Conservation (phyloP, 352 stramenopile species). For the Globisporangium recalcitrans region DNA sequence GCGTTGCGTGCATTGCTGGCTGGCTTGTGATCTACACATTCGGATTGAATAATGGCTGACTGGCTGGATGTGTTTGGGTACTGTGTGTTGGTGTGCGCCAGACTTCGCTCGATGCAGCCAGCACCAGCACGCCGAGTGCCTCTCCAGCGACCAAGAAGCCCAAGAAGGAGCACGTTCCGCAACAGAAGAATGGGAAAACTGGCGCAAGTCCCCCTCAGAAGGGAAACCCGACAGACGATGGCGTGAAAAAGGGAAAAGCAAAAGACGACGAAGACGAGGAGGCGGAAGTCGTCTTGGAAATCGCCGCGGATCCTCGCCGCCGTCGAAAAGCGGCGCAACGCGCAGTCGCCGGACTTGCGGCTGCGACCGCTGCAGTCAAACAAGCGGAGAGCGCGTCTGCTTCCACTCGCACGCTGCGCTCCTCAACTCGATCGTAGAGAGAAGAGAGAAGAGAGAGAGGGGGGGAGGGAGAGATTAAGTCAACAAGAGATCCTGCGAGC, state of each 20-base stretch:
- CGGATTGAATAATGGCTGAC: neutral
- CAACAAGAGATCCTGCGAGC: neutral
- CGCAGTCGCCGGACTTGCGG: slow-evolving; percentile 51
- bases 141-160: slow-evolving; percentile 2
- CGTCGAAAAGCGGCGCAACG: slow-evolving; percentile 51
- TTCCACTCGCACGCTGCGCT: slow-evolving; percentile 34
- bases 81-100: neutral
- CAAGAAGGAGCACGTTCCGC: neutral
- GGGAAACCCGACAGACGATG: slow-evolving; percentile 2
- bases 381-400: slow-evolving; percentile 18
- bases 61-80: too few relatives aligned
- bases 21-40: too few relatives aligned
- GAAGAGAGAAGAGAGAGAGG: too few relatives aligned
- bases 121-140: neutral
- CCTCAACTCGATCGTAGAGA: slow-evolving; percentile 5
- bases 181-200: slow-evolving; percentile 2
- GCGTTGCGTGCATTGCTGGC: neutral
- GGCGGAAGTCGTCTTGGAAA: slow-evolving; percentile 21
- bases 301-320: slow-evolving; percentile 22
- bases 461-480: neutral
- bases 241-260: slow-evolving; percentile 2
- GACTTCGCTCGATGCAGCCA: neutral
- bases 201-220: neutral
- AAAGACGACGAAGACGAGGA: slow-evolving; percentile 6
- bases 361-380: slow-evolving; percentile 50